A percentile compares a stretch with the other conserved stretches of the same genome.
These are phyloP conservation scores for Arachis stenosperma DNA, from an alignment of 306 rosid species.

Conservation along the genomic window DNA sequence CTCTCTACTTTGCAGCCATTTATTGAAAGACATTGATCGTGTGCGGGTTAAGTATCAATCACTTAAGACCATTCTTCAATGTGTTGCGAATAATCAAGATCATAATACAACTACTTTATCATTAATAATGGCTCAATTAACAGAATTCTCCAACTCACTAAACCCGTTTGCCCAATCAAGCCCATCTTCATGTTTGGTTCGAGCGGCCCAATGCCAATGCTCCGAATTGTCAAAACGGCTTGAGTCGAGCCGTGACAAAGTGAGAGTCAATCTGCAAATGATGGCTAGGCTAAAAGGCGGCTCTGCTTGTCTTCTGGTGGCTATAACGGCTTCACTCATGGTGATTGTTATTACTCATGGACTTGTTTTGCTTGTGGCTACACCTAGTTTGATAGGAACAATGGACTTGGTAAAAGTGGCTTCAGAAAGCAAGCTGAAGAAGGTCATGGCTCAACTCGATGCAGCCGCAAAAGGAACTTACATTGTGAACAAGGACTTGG, in stretches of 20 bases:
- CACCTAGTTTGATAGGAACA: conserved; percentile 42
- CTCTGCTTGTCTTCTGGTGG: conserved; percentile 48
- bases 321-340: conserved; percentile 48
- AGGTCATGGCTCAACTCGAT: conserved; percentile 50
- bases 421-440: conserved; percentile 39
- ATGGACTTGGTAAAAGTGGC: conserved; percentile 39
- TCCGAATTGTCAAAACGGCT: conserved; percentile 52
- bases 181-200: conserved; percentile 26
- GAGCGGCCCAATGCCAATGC: conserved; percentile 38
- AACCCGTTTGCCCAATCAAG: conserved; percentile 37
- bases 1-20: conserved; percentile 57
- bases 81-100: background rate
- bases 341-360: conserved; percentile 60
- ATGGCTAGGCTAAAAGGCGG: conserved; percentile 37
- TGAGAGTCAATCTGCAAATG: conserved; percentile 43
- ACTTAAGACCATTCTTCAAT: conserved; percentile 41
- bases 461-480: conserved; percentile 75
- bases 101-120: conserved; percentile 8
- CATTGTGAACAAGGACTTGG: conserved; percentile 68
- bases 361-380: conserved; percentile 52
- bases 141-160: conserved; percentile 31
- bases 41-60: conserved; percentile 50
- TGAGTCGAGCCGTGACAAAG: conserved; percentile 54
- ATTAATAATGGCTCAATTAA: conserved; percentile 11
- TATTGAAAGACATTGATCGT: conserved; percentile 58